Conservation (phyloP, 2,329 filamentous ascomycete genomes). For the Colletotrichum musicola region DNA sequence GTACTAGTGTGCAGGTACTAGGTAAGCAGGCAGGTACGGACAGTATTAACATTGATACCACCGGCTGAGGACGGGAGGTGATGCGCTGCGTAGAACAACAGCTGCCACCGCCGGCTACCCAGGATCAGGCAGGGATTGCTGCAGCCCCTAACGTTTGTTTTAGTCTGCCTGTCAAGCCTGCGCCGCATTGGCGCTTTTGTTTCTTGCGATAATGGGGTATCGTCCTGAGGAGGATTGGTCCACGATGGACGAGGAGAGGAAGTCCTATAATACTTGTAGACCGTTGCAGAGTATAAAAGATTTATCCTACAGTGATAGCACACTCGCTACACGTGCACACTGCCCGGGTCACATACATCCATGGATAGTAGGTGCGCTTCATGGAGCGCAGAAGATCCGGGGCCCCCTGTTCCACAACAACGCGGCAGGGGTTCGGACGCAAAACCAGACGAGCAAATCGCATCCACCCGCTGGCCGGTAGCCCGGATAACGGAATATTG, state of each 20-base stretch:
- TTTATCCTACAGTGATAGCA: too few species aligned
- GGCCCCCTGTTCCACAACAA: conserved; percentile 22
- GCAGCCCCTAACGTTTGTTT: not conserved
- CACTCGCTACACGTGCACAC: too few species aligned
- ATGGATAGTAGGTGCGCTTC: too few species aligned
- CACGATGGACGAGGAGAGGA: conserved; percentile 1
- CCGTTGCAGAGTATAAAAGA: too few species aligned
- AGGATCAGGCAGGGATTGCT: not conserved
- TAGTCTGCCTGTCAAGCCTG: conserved; percentile 6
- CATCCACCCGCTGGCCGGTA: conserved; percentile 26
- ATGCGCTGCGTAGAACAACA: not conserved
- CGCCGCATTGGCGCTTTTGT: conserved; percentile 16
- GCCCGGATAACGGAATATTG: conserved; percentile 34
- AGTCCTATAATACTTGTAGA: too few species aligned
- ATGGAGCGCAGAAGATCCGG: not conserved
- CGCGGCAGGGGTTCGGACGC: conserved; percentile 20
- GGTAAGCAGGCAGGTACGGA: too few species aligned
- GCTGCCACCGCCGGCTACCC: not conserved
- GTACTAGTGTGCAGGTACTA: too few species aligned
- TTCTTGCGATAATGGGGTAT: not conserved
- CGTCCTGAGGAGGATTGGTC: not conserved
- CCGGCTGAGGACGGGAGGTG: too few species aligned
- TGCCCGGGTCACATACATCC: too few species aligned
- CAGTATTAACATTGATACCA: too few species aligned
- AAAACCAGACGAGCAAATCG: conserved; percentile 36